phyloP scores from a whole-genome alignment of 169 alveolate genomes.

The Plasmodium fragile region DNA sequence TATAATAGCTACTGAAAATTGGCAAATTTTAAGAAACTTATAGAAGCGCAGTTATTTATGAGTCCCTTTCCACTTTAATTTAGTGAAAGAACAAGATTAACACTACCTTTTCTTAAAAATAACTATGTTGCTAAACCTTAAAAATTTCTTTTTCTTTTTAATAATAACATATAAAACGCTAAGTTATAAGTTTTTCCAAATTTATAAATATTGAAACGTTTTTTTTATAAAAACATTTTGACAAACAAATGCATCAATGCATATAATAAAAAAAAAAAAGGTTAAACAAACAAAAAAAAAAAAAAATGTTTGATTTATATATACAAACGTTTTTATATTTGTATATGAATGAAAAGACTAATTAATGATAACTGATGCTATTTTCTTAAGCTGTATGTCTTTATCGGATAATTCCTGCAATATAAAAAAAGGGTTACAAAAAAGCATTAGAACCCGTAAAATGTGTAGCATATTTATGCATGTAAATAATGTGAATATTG shows the following conservation, averaged over 20 bases:
- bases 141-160: constrained; percentile 6
- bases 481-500: background rate
- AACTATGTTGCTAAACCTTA: background rate
- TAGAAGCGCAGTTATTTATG: background rate
- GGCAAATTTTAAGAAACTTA: background rate
- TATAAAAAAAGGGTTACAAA: constrained; percentile 10
- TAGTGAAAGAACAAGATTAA: background rate
- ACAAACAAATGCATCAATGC: constrained; percentile 78
- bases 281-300: constrained; percentile 28
- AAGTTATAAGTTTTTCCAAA: constrained; percentile 39
- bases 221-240: constrained; percentile 48
- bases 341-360: constrained; percentile 16
- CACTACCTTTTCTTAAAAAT: background rate
- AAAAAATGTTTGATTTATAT: constrained; percentile 17
- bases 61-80: background rate
- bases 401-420: constrained; percentile 70
- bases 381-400: constrained; percentile 73
- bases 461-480: background rate
- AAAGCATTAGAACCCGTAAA: background rate
- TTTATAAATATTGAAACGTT: constrained; percentile 7
- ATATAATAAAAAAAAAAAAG: constrained; percentile 39
- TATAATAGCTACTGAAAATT: background rate
- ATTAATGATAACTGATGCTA: constrained; percentile 75
- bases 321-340: constrained; percentile 9
- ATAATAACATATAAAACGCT: constrained; percentile 12